Base-by-base conservation (phyloP, 805 yeast species). In the Sugiyamaella qingdaonensis region DNA sequence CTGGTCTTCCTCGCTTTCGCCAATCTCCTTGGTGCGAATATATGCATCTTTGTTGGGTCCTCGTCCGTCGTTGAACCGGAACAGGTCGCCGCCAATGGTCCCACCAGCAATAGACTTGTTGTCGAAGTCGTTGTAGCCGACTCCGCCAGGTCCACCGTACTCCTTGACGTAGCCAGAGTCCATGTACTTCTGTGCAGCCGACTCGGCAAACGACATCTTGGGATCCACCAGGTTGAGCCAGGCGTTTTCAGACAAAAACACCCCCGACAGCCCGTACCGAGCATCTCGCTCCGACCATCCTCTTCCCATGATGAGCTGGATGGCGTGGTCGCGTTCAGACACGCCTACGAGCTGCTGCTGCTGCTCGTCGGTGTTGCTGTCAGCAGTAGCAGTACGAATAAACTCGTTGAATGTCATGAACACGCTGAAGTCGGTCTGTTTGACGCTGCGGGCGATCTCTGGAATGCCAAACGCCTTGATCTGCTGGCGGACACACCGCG, bases 401-500 rank as follows among this genome's bases (percentile, higher is more conserved):
- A 72, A 69, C 54, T 73, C 74, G 16, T 61, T 58, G 55, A 69
- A 72, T 5, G 75, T 67, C 65, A 72, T 57, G 54, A 72, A 73
- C 16, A 72, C 58, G 9, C 72, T 63, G 35, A 66, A 66, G 49
- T 73, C 76, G 11, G 69, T 68, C 32, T 54, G 54, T 49, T 68
- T 68, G n/a, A 72, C 71, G 2, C 72, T 64, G 31, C 62, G 64
- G 4, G 75, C 72, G 33, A 73, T 60, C 53, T 73, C 76, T 5
- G 75, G 71, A 14, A 73, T 59, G 7, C 76, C 75, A 24, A 72
- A 61, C 1, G 75, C 74, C 41, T 68, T 64, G 21, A 72, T 65
- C 56, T 73, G 76, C 56, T 72, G 74, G 13, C 75, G 63, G 8
- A 73, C 74, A 52, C 74, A 71, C 24, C 75, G 65, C 10, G 75